Base-by-base conservation (phyloP, 2,329 filamentous ascomycete species). In the Aspergillus terreus region DNA sequence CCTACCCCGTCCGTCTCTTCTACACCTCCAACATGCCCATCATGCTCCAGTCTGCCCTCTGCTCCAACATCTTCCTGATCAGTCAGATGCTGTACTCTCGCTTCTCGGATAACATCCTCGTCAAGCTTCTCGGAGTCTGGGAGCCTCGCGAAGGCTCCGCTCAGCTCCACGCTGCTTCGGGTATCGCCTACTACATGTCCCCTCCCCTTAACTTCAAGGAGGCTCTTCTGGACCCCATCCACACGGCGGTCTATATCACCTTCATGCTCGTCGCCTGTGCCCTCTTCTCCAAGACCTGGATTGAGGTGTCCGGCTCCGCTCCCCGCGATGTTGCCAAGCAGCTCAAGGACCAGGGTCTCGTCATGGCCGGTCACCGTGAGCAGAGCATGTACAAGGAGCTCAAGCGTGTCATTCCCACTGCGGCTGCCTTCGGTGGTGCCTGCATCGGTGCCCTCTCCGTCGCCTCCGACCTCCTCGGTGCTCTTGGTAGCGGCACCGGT, bases 11-110 rank as follows among this genome's bases (percentile, higher is more conserved):
- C 74, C 92, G 95, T 70, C 89, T 99, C 54, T 99, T 99, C 85
- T 99, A 99, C 81, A 99, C 94, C 71, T 96, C 92, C 74, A 99
- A 99, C 87, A 99, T 99, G 95, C 94, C 94, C 71, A 99, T 99
- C 78, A 99, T 99, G 94, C 83, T 99, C 74, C 95, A 99, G 81
- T 97, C 92, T 44, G 94, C 94, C 64, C 85, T 99, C 63, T 96
- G 90, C 62, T 96, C 92, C 82, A 99, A 99, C 82, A 85, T 99
- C 77, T 99, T 99, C 86, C 81, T 99, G 60, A 91, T 99, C 79
- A 94, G 88, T 72, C 94, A 99, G 82, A 97, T 97, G 92, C 85
- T 99, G 62, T 97, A 95, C 85, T 95, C 90, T 58, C 92, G 92
- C 75, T 97, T 99, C 82, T 94, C 91, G 44, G 94, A 99, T 79